Conservation (phyloP, 179 eudicot genomes). For the Nepenthes alata region DNA sequence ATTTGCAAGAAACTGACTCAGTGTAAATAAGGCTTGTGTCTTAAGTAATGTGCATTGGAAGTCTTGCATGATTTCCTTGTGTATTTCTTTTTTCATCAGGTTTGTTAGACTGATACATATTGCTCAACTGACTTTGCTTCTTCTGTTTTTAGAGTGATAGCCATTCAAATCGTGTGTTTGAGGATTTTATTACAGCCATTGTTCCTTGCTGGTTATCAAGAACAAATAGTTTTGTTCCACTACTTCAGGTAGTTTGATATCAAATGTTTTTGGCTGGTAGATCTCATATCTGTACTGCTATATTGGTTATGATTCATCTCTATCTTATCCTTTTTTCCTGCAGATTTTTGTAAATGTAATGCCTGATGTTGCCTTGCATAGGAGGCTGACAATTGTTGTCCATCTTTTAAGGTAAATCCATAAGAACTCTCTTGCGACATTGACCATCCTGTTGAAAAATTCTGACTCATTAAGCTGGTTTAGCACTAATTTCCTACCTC, state of each 20-base stretch:
- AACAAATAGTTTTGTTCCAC: conserved; percentile 26
- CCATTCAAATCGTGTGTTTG: conserved; percentile 68
- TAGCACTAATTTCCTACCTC: too few species aligned
- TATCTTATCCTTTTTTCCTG: conserved; percentile 1
- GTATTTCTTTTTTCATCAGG: background rate
- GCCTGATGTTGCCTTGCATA: conserved; percentile 60
- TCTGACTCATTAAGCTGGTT: too few species aligned
- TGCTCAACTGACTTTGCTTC: background rate
- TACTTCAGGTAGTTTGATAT: conserved; percentile 50
- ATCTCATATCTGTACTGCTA: conserved; percentile 1
- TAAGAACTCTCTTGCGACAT: background rate
- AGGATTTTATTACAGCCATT: conserved; percentile 60
- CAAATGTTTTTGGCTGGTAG: background rate
- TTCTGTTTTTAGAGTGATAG: conserved; percentile 40
- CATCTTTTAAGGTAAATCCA: conserved; percentile 41
- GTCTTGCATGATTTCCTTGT: background rate
- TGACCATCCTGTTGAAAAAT: background rate
- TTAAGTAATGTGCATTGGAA: background rate
- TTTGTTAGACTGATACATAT: background rate
- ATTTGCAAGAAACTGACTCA: background rate
- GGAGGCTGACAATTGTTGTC: conserved; percentile 53
- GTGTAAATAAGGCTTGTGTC: too few species aligned
- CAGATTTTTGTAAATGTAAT: conserved; percentile 63
- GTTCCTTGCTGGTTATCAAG: conserved; percentile 79
- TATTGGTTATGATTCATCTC: conserved; percentile 2